Evolutionary conservation across 768 basidiomycete species (phyloP), one percentile per base, ranked within the genome.

Genomic region (Trametes maxima): DNA sequence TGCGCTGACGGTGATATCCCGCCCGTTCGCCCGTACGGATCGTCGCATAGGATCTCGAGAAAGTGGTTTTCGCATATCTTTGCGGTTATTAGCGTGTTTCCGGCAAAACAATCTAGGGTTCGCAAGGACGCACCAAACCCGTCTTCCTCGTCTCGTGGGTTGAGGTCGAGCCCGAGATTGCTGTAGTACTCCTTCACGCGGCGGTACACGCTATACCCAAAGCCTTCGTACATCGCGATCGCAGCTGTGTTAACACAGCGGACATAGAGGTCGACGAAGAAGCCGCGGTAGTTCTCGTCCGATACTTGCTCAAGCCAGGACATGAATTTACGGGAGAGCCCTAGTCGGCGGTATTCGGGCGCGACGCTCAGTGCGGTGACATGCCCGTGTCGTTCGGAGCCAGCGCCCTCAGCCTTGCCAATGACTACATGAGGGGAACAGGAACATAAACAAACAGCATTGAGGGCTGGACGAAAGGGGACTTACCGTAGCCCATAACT

Each of bases 181-280:
- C 88, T 87, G 73, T 95, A 95, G 77, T 95, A 99, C 73, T 94
- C 94, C 62, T 87, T 82, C 51, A 99, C 95, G 63, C 94, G 76
- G 25, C 94, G 79, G 75, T 90, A 98, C 13, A 98, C 94, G 69
- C 90, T 93, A 68, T 99, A 99, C 12, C 93, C 95, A 70, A 98
- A 77, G 42, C 86, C 82, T 72, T 98, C 94, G 50, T 64, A 98
- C 89, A 99, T 90, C 19, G 78, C 80, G 60, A 96, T 92, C 19
- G 96, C 97, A 21, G 94, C 79, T 2, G 74, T 68, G 67, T 96
- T 97, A 60, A 87, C 87, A 68, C 92, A 94, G 53, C 97, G 86
- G 58, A 98, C 96, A 72, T 94, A 98, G 21, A 99, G 83, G 75
- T 98, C 97, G 49, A 98, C 94, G 69, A 96, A 98, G 81, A 85